phyloP scores from a whole-genome alignment of 169 alveolate species.

The Eimeria praecox region DNA sequence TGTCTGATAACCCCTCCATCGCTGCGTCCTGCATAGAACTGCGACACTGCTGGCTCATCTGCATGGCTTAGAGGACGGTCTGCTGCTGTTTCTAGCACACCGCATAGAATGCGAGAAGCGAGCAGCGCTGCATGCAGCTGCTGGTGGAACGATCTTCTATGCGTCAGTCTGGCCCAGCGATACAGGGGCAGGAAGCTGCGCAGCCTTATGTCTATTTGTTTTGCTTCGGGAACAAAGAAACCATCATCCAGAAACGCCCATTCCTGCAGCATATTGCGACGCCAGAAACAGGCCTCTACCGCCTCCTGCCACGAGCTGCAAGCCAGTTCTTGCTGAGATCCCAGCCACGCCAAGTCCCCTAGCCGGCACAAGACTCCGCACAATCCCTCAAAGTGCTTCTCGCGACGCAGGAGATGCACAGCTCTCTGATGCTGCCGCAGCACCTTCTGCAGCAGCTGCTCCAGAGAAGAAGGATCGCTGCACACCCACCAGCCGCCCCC shows the following conservation, averaged over 20 bases:
- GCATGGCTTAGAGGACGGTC: constrained; percentile 22
- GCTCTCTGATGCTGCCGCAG: constrained; percentile 44
- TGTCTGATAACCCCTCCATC: constrained; percentile 49
- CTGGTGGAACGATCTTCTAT: constrained; percentile 42
- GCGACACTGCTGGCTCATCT: neutral
- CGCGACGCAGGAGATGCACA: neutral
- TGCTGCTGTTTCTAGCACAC: constrained; percentile 4
- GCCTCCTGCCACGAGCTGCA: constrained; percentile 52
- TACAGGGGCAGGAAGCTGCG: constrained; percentile 32
- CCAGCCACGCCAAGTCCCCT: constrained; percentile 57
- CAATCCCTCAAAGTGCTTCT: constrained; percentile 12
- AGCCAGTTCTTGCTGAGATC: constrained; percentile 5
- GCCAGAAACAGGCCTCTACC: constrained; percentile 66
- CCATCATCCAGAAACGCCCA: neutral
- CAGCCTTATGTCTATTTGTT: neutral
- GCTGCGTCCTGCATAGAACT: constrained; percentile 37
- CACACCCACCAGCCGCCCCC: neutral
- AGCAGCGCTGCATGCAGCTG: constrained; percentile 68
- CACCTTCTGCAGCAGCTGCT: constrained; percentile 26
- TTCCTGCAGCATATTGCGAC: constrained; percentile 12
- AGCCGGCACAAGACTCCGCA: constrained; percentile 19
- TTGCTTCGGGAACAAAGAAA: neutral
- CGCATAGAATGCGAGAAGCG: constrained; percentile 46
- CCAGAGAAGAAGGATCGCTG: neutral
- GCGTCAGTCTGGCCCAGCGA: constrained; percentile 43